phyloP scores from a whole-genome alignment of 78 protist genomes.

The Pelomyxa schiedti region DNA sequence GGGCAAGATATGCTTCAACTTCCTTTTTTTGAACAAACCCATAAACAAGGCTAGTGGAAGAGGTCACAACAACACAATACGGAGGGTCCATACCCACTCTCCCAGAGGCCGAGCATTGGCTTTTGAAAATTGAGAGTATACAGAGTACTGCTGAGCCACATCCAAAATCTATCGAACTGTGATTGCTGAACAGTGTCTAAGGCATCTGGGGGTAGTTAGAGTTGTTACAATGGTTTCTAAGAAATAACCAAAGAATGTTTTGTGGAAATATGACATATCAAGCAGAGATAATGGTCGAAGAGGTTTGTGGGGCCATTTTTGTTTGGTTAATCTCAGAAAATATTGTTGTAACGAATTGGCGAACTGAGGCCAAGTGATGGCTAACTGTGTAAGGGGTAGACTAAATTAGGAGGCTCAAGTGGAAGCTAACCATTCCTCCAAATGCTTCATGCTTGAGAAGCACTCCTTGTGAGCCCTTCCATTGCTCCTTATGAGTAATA shows the following conservation, averaged over 20 bases:
- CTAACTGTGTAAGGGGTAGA: constrained; percentile 3
- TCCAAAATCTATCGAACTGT: constrained; percentile 48
- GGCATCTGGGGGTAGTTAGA: too few relatives aligned
- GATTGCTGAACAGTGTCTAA: too few relatives aligned
- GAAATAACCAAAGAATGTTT: constrained; percentile 39
- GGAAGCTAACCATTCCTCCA: too few relatives aligned
- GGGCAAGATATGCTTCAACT: constrained; percentile 27
- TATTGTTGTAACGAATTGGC: constrained; percentile 43
- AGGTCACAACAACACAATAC: too few relatives aligned
- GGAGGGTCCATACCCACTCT: too few relatives aligned
- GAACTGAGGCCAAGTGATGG: constrained; percentile 42
- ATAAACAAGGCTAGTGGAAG: constrained; percentile 36
- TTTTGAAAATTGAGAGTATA: constrained; percentile 37
- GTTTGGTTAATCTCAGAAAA: constrained; percentile 42
- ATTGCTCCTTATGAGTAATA: constrained; percentile 52
- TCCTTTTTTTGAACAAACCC: constrained; percentile 46
- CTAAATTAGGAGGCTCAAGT: too few relatives aligned
- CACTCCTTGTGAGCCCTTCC: constrained; percentile 49
- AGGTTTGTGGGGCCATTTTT: constrained; percentile 35
- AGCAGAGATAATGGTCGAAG: constrained; percentile 33
- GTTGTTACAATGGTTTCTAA: constrained; percentile 28
- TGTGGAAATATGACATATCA: constrained; percentile 42
- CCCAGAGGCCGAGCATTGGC: constrained; percentile 46
- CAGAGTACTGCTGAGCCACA: constrained; percentile 45
- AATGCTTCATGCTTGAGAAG: constrained; percentile 43